phyloP scores from a whole-genome alignment of 257 asterid genomes.

The Solanum virginianum region DNA sequence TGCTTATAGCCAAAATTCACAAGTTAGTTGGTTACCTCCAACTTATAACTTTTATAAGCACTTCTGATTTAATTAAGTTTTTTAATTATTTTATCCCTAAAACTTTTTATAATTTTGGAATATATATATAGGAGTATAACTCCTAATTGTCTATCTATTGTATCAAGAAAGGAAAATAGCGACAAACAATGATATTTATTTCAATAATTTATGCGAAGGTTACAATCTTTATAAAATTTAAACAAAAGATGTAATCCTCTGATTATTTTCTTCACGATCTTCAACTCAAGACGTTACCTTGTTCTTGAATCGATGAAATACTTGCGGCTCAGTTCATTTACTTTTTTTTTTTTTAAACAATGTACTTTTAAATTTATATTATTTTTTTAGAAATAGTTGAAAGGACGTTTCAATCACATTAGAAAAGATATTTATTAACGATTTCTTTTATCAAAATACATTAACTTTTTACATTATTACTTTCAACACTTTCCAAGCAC shows the following conservation, averaged over 20 bases:
- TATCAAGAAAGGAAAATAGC: no score
- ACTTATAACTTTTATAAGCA: background rate
- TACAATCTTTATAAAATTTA: no score
- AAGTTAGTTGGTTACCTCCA: background rate
- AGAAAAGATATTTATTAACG: background rate
- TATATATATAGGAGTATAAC: background rate
- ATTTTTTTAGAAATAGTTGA: background rate
- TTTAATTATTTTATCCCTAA: background rate
- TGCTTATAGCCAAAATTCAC: background rate
- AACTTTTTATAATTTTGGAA: background rate
- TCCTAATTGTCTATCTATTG: background rate
- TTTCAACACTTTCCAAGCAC: background rate
- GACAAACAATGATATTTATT: no score
- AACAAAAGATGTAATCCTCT: no score
- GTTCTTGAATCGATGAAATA: no score
- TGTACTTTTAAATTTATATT: background rate
- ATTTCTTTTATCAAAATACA: background rate
- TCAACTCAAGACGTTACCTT: no score
- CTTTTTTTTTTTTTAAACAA: background rate
- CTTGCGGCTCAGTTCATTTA: no score
- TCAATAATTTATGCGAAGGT: no score
- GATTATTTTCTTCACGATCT: no score
- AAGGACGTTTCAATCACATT: background rate
- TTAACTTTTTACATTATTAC: background rate
- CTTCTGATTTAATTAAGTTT: background rate